Base-by-base conservation (phyloP, 495 filamentous ascomycete genomes). In the Aspergillus ostianus region DNA sequence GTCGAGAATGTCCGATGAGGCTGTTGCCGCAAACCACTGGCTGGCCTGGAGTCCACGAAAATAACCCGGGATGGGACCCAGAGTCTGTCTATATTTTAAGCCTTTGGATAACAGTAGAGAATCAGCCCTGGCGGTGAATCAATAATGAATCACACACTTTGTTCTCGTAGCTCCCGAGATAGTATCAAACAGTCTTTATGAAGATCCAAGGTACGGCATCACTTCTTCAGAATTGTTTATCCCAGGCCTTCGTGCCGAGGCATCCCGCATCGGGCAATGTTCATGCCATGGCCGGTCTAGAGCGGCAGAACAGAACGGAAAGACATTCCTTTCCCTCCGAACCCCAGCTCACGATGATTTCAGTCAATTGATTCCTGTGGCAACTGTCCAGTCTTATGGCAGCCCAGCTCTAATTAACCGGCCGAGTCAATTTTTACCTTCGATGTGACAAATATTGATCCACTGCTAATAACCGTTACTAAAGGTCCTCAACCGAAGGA, bases 31-130 rank as follows among this genome's bases (percentile, higher is more conserved):
- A 60, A 47, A 41, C 58, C 58, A 60, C 41, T 55, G 58, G 58
- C 41, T 54, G 58, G 18, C 21, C 53, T 60, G 54, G 56, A 57
- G 55, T 26, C 30, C 41, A 68, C 66, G 66, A 68, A 65, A 68
- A 68, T 61, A 56, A 58, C 27, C 60, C 66, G 66, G 66, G 57
- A 65, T 63, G 56, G 58, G 53, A 52, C 54, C 61, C 58, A 19
- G 23, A 45, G 44, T 32, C 59, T 55, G 53, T 57, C 19, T 27
- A 53, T 10, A 29, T 53, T 20, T 53, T n/a, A 17, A 26, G 27
- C 21, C 19, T n/a, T 10, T 51, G 20, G 29, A 26, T 3, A 27
- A 4, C 2, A 26, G 4, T 2, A 26, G 23, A 12, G 8, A 32
- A 32, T 32, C 50, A 19, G 52, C n/a, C 17, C 46, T 7, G 55